Evolutionary conservation across 257 asterid species (phyloP).

Genomic region (Ehretia macrophylla): DNA sequence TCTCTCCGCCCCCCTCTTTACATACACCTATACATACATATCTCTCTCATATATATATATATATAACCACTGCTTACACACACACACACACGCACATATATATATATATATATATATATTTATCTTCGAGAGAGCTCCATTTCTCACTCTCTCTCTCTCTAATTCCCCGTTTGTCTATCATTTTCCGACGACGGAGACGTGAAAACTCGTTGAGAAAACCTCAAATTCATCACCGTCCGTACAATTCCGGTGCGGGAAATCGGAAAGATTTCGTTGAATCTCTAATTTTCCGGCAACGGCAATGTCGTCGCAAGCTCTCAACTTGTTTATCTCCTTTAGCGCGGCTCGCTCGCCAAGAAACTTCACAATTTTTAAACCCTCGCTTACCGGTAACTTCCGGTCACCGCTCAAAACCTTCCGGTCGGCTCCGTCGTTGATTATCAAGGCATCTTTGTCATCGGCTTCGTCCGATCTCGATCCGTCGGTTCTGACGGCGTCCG

Average conservation of each 20-base stretch:
- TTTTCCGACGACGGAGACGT: background rate
- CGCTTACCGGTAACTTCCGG: slow-evolving; percentile 15
- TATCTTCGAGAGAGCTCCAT: background rate
- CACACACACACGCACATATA: too few species aligned
- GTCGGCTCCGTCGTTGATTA: slow-evolving; percentile 3
- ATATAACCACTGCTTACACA: too few species aligned
- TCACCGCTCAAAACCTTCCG: slow-evolving; percentile 11
- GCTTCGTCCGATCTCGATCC: slow-evolving; percentile 28
- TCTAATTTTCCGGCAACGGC: background rate
- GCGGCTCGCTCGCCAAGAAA: slow-evolving; percentile 15
- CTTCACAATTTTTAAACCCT: slow-evolving; percentile 19
- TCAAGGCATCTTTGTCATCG: slow-evolving; percentile 10
- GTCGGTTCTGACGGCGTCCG: slow-evolving; percentile 26
- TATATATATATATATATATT: background rate
- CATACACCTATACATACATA: slow-evolving; percentile 1
- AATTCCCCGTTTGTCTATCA: background rate
- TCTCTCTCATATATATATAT: background rate
- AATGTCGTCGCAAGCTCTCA: slow-evolving; percentile 34
- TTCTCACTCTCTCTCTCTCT: slow-evolving; percentile 1
- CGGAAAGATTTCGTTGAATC: background rate
- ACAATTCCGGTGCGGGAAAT: background rate
- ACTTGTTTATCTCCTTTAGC: slow-evolving; percentile 20
- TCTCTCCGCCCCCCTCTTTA: slow-evolving; percentile 26
- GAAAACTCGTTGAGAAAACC: too few species aligned
- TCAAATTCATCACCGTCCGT: slow-evolving; percentile 4